These are phyloP conservation scores for Rhodotorula diobovata DNA, from an alignment of 768 basidiomycete species.

Conservation along the genomic window DNA sequence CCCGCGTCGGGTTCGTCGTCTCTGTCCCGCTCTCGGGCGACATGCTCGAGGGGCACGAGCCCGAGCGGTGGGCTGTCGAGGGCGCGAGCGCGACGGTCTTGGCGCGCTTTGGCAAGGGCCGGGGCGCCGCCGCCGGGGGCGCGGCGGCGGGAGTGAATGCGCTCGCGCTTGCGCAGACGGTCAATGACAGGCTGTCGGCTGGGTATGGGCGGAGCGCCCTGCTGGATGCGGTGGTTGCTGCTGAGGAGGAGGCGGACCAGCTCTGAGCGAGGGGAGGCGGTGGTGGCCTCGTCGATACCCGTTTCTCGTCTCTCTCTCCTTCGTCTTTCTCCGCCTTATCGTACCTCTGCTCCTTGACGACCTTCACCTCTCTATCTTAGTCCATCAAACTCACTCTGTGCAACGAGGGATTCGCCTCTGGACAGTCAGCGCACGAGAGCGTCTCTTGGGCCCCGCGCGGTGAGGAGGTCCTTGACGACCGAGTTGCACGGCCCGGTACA, in stretches of 20 bases:
- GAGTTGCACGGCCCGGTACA: no score
- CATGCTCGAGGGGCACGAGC: not conserved
- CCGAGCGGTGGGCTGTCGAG: constrained; percentile 2
- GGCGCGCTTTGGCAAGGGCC: not conserved
- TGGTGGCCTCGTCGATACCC: no score
- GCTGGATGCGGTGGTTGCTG: not conserved
- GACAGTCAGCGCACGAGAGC: no score
- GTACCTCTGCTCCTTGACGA: no score
- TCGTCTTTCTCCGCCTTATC: no score
- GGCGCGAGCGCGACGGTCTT: not conserved
- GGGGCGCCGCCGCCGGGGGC: no score
- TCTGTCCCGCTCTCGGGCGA: constrained; percentile 1
- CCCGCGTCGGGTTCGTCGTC: not conserved
- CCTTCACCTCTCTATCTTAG: no score
- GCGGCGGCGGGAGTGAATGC: no score
- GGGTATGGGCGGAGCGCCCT: not conserved
- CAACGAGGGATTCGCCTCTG: no score
- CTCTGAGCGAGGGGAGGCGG: not conserved
- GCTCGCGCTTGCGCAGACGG: constrained; percentile 9
- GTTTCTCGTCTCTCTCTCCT: not conserved
- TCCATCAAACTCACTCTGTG: no score
- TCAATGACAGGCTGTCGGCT: constrained; percentile 7
- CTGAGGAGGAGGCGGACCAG: constrained; percentile 2
- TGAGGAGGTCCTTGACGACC: no score
- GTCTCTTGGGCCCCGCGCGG: no score